Base-by-base conservation (phyloP, 371 early-diverging fungal species). In the Lichtheimia corymbifera region DNA sequence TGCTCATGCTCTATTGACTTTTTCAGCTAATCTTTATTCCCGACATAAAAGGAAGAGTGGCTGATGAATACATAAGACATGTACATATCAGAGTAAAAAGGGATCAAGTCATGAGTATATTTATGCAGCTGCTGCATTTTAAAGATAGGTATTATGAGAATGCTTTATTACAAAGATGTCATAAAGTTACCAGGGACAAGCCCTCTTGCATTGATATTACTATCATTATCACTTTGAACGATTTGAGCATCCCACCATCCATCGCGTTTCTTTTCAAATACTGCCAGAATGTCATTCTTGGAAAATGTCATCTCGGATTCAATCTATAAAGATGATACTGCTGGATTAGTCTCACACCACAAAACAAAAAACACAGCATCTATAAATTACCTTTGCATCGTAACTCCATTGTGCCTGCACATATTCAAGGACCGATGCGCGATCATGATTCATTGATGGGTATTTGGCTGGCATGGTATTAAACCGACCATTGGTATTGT, bases 231-330 rank as follows among this genome's bases (percentile, higher is more conserved):
- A 44, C 65, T 59, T n/a, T 58, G 50, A 5, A 64, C 65, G 18
- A 68, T 58, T 40, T 66, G 63, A 4, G 66, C 70, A 30, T 62
- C 60, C 70, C 70, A 70, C 70, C 70, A 70, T 17, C 70, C 70
- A 45, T 70, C 70, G 18, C 61, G 53, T 18, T 70, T 66, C 58
- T 70, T 70, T 13, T 60, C 60, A 47, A 66, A 53, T 15, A 70
- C 66, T 13, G 70, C 70, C 30, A 70, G 47, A 7, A 63, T 35
- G 35, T 70, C 70, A 30, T 65, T 58, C 41, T 63, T 63, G 18
- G 56, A 18, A 53, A 70, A 70, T 12, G 63, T 44, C 15, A 70
- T 59, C 54, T 70, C 70, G 14, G 68, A 50, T 5, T 60, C 60
- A 50, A 64, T 64, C 47, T 47, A 22, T 5, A 5, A 22, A 11